A percentile compares a stretch with the other conserved stretches of the same genome.
These are phyloP conservation scores for Phialemoniopsis sp. DNA, from an alignment of 2,329 filamentous ascomycete species.

Conservation along the genomic window DNA sequence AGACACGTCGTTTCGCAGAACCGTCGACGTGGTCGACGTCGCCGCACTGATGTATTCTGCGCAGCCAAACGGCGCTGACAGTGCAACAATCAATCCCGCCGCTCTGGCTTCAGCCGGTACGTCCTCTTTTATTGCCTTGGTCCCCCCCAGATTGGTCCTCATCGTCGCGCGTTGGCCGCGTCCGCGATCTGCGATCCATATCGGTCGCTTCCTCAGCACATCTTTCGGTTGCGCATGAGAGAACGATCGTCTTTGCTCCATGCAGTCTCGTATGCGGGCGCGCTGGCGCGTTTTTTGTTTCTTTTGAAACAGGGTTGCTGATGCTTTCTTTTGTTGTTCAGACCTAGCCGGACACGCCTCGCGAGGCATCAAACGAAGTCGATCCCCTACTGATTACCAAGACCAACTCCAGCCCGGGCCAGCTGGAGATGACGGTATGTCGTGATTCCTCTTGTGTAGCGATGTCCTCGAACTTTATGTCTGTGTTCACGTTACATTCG, in stretches of 20 bases:
- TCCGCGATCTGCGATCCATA: not conserved
- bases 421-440: conserved; percentile 73
- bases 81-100: conserved; percentile 87
- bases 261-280: no score
- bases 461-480: no score
- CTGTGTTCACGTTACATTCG: conserved; percentile 22
- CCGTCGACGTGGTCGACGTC: conserved; percentile 36
- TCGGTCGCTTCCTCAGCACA: conserved; percentile 5
- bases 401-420: conserved; percentile 47
- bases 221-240: conserved; percentile 1
- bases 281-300: conserved; percentile 20
- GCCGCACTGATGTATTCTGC: conserved; percentile 53
- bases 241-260: no score
- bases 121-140: conserved; percentile 16
- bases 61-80: conserved; percentile 72
- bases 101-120: conserved; percentile 77
- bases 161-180: no score
- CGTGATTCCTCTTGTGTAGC: conserved; percentile 20
- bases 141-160: no score
- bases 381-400: conserved; percentile 66
- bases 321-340: no score
- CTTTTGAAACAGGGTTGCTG: no score
- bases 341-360: no score
- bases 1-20: conserved; percentile 56
- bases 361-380: conserved; percentile 74